Evolutionary conservation across 2,329 filamentous ascomycete species (phyloP), one percentile per base, ranked within the genome.

Genomic region (Xylaria sp.): DNA sequence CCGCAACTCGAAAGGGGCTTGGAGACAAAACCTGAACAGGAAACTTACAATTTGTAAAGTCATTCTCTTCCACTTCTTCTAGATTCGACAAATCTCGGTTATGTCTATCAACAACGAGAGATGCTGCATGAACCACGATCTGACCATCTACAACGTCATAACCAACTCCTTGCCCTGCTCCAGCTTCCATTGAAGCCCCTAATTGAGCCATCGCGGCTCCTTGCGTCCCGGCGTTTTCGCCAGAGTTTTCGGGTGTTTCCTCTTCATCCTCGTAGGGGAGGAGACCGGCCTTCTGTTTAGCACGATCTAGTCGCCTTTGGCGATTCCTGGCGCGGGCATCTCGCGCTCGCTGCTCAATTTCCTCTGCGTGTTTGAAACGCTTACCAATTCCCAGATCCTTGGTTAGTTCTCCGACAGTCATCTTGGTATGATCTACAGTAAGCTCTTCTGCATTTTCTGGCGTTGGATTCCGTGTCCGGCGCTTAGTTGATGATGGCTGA

Each of bases 331-430:
- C 66, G 23, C 71, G 70, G 34, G 68, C 67, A 57, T 79, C 76
- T 54, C 81, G 76, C 74, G 90, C 82, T 49, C 90, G 84, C 65
- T 86, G 80, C 48, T 85, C 83, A 67, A 94, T 86, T 68, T 89
- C 85, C 67, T 86, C 84, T 66, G 91, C 89, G 2, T 87, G 82
- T 68, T 86, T 87, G 58, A 91, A 92, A 61, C 88, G 86, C 71
- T 89, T 90, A 59, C 90, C 90, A 58, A 88, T 87, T 19, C 81
- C 80, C 55, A 89, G 76, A 68, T 91, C 88, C 62, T 81, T 83
- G 54, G 85, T 89, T 2, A 94, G 75, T 59, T 91, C 88, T 49
- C 80, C 82, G 85, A 94, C 91, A 57, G 84, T 90, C 30, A 89
- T 80, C 2, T 80, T 81, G 23, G 82, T 81, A 19, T 84, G 78